Base-by-base conservation (phyloP, 1,284 basidiomycete species). In the Ceratobasidium sp. region DNA sequence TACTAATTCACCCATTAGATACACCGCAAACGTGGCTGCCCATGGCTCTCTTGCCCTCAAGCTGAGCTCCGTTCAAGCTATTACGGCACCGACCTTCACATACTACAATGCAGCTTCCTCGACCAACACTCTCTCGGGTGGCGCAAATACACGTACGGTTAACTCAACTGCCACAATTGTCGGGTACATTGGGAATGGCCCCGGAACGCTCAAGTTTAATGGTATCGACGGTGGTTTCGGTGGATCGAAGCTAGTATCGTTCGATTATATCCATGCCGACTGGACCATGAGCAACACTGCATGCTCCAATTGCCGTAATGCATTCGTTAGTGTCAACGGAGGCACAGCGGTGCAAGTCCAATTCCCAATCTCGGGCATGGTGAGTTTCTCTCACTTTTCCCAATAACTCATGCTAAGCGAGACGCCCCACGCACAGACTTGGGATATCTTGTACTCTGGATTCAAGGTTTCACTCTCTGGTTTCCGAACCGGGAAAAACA, bases 251-350 rank as follows among this genome's bases (percentile, higher is more conserved):
- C 77, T 82, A 8, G 72, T 84, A 35, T 77, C 81, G 7, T 74
- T 83, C 45, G 82, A 83, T 73, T 84, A 83, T 69, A 83, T 83
- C 71, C 83, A 83, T 55, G 83, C 77, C 20, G 82, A 83, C 58
- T 77, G 78, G 43, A 77, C 78, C 6, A 80, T 79, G 74, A 74
- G 72, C 62, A 83, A 83, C 71, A 80, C 79, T 0, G 81, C 74
- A 12, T 84, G 82, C 73, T 81, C 82, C 8, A 84, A 83, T 71
- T 84, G 82, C 73, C 79, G 82, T 38, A 80, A 82, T 69, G 80
- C 80, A 17, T 80, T 79, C 47, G 75, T 83, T 38, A 82, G 82
- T 69, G 78, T 84, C 2, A 84, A 84, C 71, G 82, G 81, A 15
- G 82, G 80, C 2, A 70, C 77, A 3, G 75, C 79, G 2, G 79